Evolutionary conservation across 2,329 filamentous ascomycete genomes (phyloP).

Genomic region (Stagonosporopsis rhizophila): DNA sequence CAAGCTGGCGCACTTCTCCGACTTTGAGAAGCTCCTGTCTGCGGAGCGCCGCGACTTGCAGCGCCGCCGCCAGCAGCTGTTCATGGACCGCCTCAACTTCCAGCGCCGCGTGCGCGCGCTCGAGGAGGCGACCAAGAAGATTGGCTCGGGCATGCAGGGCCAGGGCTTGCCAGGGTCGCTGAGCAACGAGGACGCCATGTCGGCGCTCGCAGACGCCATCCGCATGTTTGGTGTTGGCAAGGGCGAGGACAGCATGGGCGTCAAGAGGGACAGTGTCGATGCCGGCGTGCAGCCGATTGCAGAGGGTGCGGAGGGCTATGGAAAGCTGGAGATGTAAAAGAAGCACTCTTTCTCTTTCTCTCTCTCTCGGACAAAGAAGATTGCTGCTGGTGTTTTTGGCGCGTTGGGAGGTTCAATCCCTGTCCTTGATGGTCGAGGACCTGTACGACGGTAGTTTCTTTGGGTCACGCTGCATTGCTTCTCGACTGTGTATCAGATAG

Average conservation of each 20-base stretch:
- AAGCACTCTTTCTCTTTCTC: no score
- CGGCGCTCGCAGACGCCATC: slow-evolving; percentile 45
- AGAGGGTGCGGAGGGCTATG: slow-evolving; percentile 45
- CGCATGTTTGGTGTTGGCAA: slow-evolving; percentile 46
- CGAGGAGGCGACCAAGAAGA: slow-evolving; percentile 73
- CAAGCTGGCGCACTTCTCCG: slow-evolving; percentile 94
- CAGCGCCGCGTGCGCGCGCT: slow-evolving; percentile 85
- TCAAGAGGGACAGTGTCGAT: slow-evolving; percentile 39
- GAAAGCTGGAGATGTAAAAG: slow-evolving; percentile 44
- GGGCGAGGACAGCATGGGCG: slow-evolving; percentile 45
- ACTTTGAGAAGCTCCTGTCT: slow-evolving; percentile 91
- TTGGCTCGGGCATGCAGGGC: slow-evolving; percentile 37
- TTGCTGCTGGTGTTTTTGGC: slow-evolving; percentile 11
- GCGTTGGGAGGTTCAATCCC: slow-evolving; percentile 5
- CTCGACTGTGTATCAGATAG: slow-evolving; percentile 11
- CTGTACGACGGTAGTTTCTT: slow-evolving; percentile 5
- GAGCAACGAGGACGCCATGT: slow-evolving; percentile 43
- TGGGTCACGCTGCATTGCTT: slow-evolving; percentile 7
- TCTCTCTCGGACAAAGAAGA: background rate
- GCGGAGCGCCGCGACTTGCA: slow-evolving; percentile 93
- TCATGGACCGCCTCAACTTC: slow-evolving; percentile 89
- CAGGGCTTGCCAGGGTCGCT: slow-evolving; percentile 42
- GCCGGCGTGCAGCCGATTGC: slow-evolving; percentile 37
- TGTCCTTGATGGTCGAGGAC: slow-evolving; percentile 9
- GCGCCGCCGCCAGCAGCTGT: slow-evolving; percentile 87